These are phyloP conservation scores for Carnegiea gigantea DNA, from an alignment of 179 eudicot genomes.

Conservation along the genomic window DNA sequence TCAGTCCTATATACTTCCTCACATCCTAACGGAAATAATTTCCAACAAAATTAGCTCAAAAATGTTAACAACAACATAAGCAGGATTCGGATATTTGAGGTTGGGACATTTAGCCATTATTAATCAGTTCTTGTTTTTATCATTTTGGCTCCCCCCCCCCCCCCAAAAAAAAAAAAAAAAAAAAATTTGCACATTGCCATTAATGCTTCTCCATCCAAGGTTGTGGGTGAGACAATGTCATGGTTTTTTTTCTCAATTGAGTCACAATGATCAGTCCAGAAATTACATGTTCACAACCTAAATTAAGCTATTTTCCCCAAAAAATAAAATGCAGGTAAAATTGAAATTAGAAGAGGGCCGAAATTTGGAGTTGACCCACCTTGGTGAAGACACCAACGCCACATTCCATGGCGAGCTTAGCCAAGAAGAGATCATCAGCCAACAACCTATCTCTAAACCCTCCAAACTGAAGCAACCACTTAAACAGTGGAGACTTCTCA, in stretches of 20 bases:
- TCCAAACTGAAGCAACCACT: neutral
- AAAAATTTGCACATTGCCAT: neutral
- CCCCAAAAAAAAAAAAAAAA: neutral
- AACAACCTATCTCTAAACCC: neutral
- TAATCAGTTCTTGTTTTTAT: no score
- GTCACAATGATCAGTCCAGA: neutral
- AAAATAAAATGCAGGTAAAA: neutral
- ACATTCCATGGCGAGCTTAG: conserved; percentile 54
- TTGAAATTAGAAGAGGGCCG: neutral
- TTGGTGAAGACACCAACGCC: conserved; percentile 55
- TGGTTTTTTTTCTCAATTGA: neutral
- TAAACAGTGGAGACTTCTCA: neutral
- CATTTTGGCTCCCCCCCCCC: neutral
- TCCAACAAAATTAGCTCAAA: neutral
- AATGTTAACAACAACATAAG: neutral
- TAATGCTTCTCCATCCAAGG: neutral
- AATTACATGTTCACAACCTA: neutral
- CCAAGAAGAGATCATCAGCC: neutral
- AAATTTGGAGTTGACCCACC: neutral
- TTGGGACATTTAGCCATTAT: neutral
- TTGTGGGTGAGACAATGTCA: neutral
- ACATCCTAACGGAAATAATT: neutral
- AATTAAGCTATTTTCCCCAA: neutral
- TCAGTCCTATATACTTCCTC: neutral
- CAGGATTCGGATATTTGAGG: neutral